Base-by-base conservation (phyloP, 257 asterid species). In the Nicotiana otophora region DNA sequence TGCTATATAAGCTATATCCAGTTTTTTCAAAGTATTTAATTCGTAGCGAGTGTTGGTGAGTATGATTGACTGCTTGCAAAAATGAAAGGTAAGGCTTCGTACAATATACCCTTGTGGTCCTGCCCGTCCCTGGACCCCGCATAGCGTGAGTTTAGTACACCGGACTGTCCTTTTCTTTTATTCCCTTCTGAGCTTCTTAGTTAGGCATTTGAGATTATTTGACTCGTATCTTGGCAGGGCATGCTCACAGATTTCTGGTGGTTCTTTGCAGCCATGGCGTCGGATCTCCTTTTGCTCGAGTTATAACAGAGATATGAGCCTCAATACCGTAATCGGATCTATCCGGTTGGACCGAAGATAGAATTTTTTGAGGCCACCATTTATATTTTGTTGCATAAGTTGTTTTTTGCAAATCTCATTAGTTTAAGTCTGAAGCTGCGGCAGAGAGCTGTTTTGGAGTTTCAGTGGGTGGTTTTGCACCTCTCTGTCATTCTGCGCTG, bases 181-280 rank as follows among this genome's bases (percentile, higher is more conserved):
- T 46, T 36, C 20, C 16, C 33, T 53, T 36, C 19, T 10, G 17
- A 39, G 12, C 70, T 17, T 10, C 42, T 62, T 30, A 62, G 26
- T 23, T 10, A 1, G 70, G 39, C 54, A 69, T 46, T 5, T 17
- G 67, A 80, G 84, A n/a, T 34, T 2, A 65, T 42, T 3, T 4
- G 64, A 57, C 85, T 28, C 67, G 42, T 72, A 78, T 76, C 83
- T 77, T 58, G 85, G 83, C 81, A 5, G 84, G 84, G 86, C 84
- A 82, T 74, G 28, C 30, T 4, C 30, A 26, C 30, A 10, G 81
- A 58, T 58, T 8, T 58, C 64, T 58, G 64, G 75, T 57, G 76
- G 68, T 34, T 64, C 63, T 63, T 80, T 82, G 85, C 88, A 85
- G 82, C 86, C 84, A 82, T 85, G 81, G 84, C 68, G 54, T 12